Base-by-base conservation (phyloP, 768 basidiomycete genomes). In the Porphyrellus cyaneotinctus region DNA sequence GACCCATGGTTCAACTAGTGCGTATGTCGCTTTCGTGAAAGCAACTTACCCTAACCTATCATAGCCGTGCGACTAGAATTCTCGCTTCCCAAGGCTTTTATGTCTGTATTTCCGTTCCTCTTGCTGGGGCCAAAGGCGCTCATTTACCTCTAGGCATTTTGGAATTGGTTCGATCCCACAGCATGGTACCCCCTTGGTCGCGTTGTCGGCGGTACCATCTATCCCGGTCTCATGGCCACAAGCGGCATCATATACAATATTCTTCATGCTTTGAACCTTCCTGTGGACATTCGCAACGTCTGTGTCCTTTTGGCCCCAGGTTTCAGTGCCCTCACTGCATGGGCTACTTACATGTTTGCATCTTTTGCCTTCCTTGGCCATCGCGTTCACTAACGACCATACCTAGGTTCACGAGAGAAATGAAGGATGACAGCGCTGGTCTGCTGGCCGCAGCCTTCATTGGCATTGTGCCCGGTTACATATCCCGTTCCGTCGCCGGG, bases 101-200 rank as follows among this genome's bases (percentile, higher is more conserved):
- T 77, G 95, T 95, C 58, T 52, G 90, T 74, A 2, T 6, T 30
- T 30, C 20, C 10, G 32, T 43, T 18, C 6, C n/a, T 4, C 17
- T 6, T 49, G 26, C 26, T 28, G 5, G 9, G n/a, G 20, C 31
- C 42, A 49, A 20, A 6, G 11, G 56, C 43, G 24, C 49, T 61
- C 38, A 60, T 39, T 48, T 39, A n/a, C 31, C 6, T 49, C 15
- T 57, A 97, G 93, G 95, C 90, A 84, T 98, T 99, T 74, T 99
- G 97, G 97, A 99, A 99, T 67, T 99, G 97, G 97, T 99, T 99
- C 68, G 97, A 99, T 72, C 95, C 95, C 20, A 97, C 95, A 4
- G 95, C 95, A 60, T 99, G 97, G 97, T 98, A 99, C 64, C 97
- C 97, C 12, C 84, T 99, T 0, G 97, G 97, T 41, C 92, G 97